Base-by-base conservation (phyloP, 768 basidiomycete genomes). In the Kockovaella imperatae region DNA sequence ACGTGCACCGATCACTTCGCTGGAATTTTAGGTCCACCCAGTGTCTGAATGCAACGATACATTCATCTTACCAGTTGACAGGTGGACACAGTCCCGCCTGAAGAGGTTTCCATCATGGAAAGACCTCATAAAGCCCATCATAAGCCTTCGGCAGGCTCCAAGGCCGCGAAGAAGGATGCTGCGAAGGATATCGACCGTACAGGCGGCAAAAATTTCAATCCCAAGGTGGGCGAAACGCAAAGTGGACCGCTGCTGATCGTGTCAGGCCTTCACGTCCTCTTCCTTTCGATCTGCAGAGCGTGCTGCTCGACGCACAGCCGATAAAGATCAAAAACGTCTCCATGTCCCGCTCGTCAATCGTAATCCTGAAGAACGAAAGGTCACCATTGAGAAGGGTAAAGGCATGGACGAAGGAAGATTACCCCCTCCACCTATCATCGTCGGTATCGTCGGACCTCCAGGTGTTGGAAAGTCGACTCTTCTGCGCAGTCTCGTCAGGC, bases 301-400 rank as follows among this genome's bases (percentile, higher is more conserved):
- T 26, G 86, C 91, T 68, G 91, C 86, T 6, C 78, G 93, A 17
- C 78, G 95, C 45, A 90, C 86, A 48, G 90, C 82, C 24, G 95
- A 99, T 67, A 80, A 82, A 46, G 89, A 95, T 68, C 93, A 99
- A 73, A 87, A 87, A 1, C 79, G 90, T 35, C 78, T 99, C 1
- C 95, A 99, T 70, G 95, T 97, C 5, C 95, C 95, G 13, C 79
- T 95, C 24, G 87, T 97, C 45, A 84, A 96, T 70, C 80, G 95
- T 42, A 96, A 89, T 8, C 93, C 95, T 3, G 70, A 70, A 34
- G 75, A 74, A 42, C 50, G 68, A n/a, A 68, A 68, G 35, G 59
- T 72, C 15, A 70, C 70, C 0, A 53, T 49, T 0, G 56, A 70
- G 31, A 60, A 69, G 24, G 72, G 69, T 5, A 56, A 69, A 42